phyloP scores from a whole-genome alignment of 257 asterid genomes.

The Solanum infundibuliforme region DNA sequence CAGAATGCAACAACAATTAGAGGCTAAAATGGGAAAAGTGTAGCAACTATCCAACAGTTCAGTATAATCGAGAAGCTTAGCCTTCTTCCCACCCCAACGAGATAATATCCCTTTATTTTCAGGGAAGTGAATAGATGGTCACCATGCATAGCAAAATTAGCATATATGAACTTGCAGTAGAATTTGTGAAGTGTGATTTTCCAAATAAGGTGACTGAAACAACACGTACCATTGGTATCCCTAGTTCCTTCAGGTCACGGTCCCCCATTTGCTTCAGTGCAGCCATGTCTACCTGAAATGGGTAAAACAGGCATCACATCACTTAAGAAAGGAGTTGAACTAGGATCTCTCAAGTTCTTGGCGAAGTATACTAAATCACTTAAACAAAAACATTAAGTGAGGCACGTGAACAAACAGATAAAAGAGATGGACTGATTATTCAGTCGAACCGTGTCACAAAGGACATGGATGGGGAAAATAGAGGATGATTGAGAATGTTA shows the following conservation, averaged over 20 bases:
- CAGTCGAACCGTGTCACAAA: not conserved
- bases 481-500: not conserved
- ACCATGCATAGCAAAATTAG: not conserved
- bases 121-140: not conserved
- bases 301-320: not conserved
- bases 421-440: not conserved
- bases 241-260: constrained; percentile 58
- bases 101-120: not conserved
- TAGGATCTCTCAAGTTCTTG: not conserved
- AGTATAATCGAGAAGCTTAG: not conserved
- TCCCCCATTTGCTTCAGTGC: constrained; percentile 71
- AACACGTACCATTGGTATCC: constrained; percentile 58
- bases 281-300: constrained; percentile 59
- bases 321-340: not conserved
- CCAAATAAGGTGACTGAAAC: not conserved
- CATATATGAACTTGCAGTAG: not conserved
- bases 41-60: not conserved
- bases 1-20: not conserved
- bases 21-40: not conserved
- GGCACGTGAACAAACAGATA: not conserved
- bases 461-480: not conserved
- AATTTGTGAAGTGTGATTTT: not conserved
- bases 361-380: not conserved
- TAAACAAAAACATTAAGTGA: not conserved
- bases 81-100: not conserved